phyloP scores from a whole-genome alignment of 176 grass and related monocot genomes.

The Triticum urartu region DNA sequence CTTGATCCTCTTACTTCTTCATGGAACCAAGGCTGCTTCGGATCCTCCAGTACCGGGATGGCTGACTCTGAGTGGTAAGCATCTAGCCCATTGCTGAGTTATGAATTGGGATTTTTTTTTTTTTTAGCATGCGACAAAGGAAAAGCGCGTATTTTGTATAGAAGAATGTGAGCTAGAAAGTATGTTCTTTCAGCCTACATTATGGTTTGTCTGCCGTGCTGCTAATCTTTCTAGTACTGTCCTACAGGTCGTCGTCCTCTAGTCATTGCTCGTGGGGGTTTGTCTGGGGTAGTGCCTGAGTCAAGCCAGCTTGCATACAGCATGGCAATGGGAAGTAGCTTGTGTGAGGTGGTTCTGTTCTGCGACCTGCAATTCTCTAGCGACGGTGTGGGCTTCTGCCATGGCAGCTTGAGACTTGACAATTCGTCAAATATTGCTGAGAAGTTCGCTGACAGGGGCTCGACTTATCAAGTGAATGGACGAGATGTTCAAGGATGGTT shows the following conservation, averaged over 20 bases:
- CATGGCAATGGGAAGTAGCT: background rate
- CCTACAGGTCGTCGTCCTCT: background rate
- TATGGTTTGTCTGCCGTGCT: background rate
- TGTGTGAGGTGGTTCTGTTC: background rate
- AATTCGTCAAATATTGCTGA: background rate
- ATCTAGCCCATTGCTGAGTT: slow-evolving; percentile 1
- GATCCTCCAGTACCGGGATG: slow-evolving; percentile 49
- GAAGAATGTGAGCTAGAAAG: background rate
- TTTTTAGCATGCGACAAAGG: background rate
- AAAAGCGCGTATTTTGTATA: background rate
- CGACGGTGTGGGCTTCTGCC: slow-evolving; percentile 7
- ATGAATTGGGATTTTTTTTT: slow-evolving; percentile 19
- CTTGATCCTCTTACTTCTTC: slow-evolving; percentile 51
- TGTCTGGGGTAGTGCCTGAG: background rate
- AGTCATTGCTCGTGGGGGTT: slow-evolving; percentile 11
- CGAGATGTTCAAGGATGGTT: slow-evolving; percentile 14
- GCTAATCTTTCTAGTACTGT: background rate
- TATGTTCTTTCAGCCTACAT: slow-evolving; percentile 3
- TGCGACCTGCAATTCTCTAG: slow-evolving; percentile 4
- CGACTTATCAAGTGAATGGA: slow-evolving; percentile 10
- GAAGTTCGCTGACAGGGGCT: background rate
- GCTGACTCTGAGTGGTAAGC: slow-evolving; percentile 64
- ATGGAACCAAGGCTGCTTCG: slow-evolving; percentile 42
- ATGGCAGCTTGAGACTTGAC: background rate
- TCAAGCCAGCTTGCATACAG: background rate